Base-by-base conservation (phyloP, 1,284 basidiomycete species). In the Omphalotus olearius region DNA sequence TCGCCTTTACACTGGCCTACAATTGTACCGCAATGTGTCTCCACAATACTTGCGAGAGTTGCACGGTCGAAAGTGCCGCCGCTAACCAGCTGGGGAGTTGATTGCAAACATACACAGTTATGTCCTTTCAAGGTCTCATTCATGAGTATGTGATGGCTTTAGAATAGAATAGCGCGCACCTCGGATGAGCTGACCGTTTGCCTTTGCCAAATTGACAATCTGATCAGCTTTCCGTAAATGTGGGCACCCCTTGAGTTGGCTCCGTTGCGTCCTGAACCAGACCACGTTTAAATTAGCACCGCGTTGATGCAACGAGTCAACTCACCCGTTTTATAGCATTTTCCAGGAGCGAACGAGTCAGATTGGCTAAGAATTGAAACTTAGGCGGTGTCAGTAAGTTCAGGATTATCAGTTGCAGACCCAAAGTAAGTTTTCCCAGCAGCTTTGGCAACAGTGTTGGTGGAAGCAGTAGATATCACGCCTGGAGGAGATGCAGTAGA, bases 401-500 rank as follows among this genome's bases (percentile, higher is more conserved):
- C 77, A 2, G 70, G 68, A 60, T 82, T 81, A 63, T 81, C 79
- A 1, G 79, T 82, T 16, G 80, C 80, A 6, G 75, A 71, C 23
- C 82, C 81, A 51, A 83, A 79, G 66, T 83, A 83, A 26, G 70
- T 60, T 64, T 81, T 81, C 17, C 77, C 76, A 14, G 74, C 72
- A 16, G 74, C 65, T 54, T 68, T 69, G 2, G 79, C 78, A 17
- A 71, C 66, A 4, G 59, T 60, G 55, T 74, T 64, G 2, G 45
- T 20, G 10, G 40, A 26, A 39, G 38, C 43, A 26, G 43, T 51
- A 14, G 50, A 51, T 1, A 44, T 51, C 20, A 44, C 43, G 13
- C n/a, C 50, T 13, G 36, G 18, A 6, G 39, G 28, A 11, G 38
- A 33, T 17, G 51, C 37, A 25, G 51, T 42, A 16, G 18, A 37